A percentile compares a stretch with the other conserved stretches of the same genome.
phyloP scores from a whole-genome alignment of 129 eudicot species.

The Flaveria robusta region DNA sequence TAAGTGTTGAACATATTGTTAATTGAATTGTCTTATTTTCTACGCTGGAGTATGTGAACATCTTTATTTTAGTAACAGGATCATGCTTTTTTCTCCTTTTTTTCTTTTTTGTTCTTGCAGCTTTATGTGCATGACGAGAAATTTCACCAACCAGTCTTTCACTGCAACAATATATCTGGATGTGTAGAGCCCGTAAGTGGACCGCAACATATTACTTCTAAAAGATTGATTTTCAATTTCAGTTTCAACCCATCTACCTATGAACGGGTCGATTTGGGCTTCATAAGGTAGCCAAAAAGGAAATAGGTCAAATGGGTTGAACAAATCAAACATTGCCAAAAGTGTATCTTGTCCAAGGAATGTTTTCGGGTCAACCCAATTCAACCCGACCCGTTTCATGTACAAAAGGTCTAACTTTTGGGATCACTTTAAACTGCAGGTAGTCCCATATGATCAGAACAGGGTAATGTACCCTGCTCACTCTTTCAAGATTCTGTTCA shows the following conservation, averaged over 20 bases:
- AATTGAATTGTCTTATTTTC: too few relatives aligned
- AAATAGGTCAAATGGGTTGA: slow-evolving; percentile 6
- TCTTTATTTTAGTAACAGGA: neutral
- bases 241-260: neutral
- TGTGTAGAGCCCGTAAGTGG: slow-evolving; percentile 82
- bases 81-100: neutral
- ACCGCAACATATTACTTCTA: neutral
- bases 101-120: slow-evolving; percentile 41
- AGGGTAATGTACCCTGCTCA: slow-evolving; percentile 76
- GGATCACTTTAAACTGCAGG: slow-evolving; percentile 45
- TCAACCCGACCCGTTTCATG: neutral
- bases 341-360: neutral
- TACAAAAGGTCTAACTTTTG: neutral
- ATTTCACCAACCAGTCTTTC: slow-evolving; percentile 83
- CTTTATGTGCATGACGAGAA: slow-evolving; percentile 66
- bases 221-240: neutral
- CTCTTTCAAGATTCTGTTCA: slow-evolving; percentile 82
- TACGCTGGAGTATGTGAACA: neutral
- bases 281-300: neutral
- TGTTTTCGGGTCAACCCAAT: neutral
- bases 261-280: neutral
- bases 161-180: slow-evolving; percentile 88
- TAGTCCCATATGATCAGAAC: slow-evolving; percentile 69
- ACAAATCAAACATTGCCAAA: neutral
- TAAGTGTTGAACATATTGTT: neutral